Conservation (phyloP, 805 yeast species). For the Phaffomyces antillensis region DNA sequence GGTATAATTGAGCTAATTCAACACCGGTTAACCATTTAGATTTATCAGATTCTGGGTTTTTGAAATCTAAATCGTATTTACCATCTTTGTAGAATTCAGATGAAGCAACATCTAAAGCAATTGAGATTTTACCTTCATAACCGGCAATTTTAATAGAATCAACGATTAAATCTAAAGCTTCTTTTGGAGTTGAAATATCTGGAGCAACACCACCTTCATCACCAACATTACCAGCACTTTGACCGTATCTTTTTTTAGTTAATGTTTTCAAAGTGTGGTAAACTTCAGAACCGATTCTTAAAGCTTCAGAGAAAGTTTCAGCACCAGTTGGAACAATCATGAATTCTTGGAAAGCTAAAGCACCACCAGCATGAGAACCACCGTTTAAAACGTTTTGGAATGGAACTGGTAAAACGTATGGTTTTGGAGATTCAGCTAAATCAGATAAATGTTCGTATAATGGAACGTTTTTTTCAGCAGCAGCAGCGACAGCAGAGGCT, state of each 20-base stretch:
- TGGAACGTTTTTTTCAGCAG: conserved; percentile 91
- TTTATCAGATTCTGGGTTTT: conserved; percentile 88
- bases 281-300: conserved; percentile 96
- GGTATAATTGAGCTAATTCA: conserved; percentile 82
- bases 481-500: conserved; percentile 97
- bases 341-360: conserved; percentile 98
- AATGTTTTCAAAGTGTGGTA: conserved; percentile 93
- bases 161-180: conserved; percentile 92
- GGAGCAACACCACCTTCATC: conserved; percentile 99
- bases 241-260: conserved; percentile 94
- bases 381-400: conserved; percentile 99
- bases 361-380: conserved; percentile 99
- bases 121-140: conserved; percentile 85
- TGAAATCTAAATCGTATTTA: conserved; percentile 96
- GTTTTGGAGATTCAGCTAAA: conserved; percentile 62
- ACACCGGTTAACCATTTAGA: conserved; percentile 88
- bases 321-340: conserved; percentile 98
- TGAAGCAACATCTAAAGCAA: conserved; percentile 95
- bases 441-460: conserved; percentile 88
- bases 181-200: conserved; percentile 88
- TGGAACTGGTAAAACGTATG: conserved; percentile 96
- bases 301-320: conserved; percentile 84
- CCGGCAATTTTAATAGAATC: conserved; percentile 91
- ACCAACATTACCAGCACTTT: conserved; percentile 99
- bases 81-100: conserved; percentile 97